Conservation (phyloP, 305 asterid species). For the Fraxinus dipetala region DNA sequence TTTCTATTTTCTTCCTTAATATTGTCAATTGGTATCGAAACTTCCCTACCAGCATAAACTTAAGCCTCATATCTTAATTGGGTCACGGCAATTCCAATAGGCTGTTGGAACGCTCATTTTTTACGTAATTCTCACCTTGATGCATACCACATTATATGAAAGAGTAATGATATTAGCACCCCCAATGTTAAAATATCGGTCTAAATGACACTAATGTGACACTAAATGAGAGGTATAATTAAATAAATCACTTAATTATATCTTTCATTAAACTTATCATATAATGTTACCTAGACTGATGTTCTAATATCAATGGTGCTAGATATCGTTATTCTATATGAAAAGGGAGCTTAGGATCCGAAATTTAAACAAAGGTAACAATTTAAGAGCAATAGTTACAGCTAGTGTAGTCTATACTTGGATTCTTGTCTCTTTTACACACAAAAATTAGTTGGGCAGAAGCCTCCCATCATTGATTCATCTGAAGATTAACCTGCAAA, state of each 20-base stretch:
- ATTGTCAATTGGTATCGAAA: background rate
- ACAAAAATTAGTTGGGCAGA: conserved; percentile 34
- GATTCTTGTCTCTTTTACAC: conserved; percentile 11
- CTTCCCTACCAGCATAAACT: background rate
- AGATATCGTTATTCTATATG: background rate
- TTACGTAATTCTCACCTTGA: background rate
- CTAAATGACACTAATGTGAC: too few species aligned
- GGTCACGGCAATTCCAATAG: background rate
- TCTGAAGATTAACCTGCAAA: conserved; percentile 31
- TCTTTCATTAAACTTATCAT: background rate
- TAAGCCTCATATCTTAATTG: background rate
- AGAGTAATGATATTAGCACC: background rate
- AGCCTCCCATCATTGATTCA: background rate
- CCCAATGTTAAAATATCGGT: background rate
- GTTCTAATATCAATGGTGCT: background rate
- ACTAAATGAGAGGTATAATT: background rate
- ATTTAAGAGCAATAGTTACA: conserved; percentile 24
- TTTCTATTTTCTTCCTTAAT: too few species aligned
- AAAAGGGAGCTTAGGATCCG: background rate
- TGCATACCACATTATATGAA: background rate
- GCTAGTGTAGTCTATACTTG: conserved; percentile 1
- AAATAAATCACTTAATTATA: too few species aligned
- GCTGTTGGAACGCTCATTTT: background rate
- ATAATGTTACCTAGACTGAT: background rate
- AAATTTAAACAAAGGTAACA: background rate